Evolutionary conservation across 2,329 filamentous ascomycete species (phyloP).

Genomic region (Clonostachys chloroleuca): DNA sequence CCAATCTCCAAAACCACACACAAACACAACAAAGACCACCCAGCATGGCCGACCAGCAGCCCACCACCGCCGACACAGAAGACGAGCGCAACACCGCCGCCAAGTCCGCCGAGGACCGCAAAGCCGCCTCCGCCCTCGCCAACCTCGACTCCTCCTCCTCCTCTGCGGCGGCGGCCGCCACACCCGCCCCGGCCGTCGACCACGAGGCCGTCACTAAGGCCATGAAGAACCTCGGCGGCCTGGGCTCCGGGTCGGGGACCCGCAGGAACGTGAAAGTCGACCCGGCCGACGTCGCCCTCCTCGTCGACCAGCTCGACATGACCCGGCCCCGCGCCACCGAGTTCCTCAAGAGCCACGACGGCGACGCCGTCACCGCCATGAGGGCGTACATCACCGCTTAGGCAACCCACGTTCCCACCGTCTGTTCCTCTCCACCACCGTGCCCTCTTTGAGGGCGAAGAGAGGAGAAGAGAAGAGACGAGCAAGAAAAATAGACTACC

Average conservation of each 20-base stretch:
- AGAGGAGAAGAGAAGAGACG: too few species aligned
- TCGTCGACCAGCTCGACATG: slow-evolving; percentile 71
- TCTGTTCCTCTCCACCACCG: too few species aligned
- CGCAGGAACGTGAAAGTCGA: slow-evolving; percentile 71
- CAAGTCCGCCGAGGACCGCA: slow-evolving; percentile 72
- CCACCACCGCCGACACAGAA: slow-evolving; percentile 53
- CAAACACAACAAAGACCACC: too few species aligned
- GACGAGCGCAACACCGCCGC: slow-evolving; percentile 42
- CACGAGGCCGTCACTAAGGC: slow-evolving; percentile 67
- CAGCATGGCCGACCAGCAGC: slow-evolving; percentile 58
- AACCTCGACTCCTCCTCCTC: slow-evolving; percentile 54
- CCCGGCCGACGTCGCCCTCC: slow-evolving; percentile 61
- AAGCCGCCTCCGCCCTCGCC: slow-evolving; percentile 69
- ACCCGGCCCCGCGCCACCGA: slow-evolving; percentile 70
- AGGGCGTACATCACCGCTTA: slow-evolving; percentile 47
- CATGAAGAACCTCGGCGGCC: slow-evolving; percentile 53
- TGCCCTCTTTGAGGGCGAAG: too few species aligned
- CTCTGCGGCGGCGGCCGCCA: slow-evolving; percentile 39
- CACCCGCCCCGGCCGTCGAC: slow-evolving; percentile 47
- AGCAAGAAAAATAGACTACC: too few species aligned
- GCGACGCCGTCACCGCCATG: slow-evolving; percentile 65
- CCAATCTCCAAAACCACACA: too few species aligned
- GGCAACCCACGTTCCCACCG: too few species aligned
- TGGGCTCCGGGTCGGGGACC: slow-evolving; percentile 19
- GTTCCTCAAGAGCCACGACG: slow-evolving; percentile 66